These are phyloP conservation scores for Macadamia integrifolia DNA, from an alignment of 164 flowering plant genomes.

Conservation along the genomic window DNA sequence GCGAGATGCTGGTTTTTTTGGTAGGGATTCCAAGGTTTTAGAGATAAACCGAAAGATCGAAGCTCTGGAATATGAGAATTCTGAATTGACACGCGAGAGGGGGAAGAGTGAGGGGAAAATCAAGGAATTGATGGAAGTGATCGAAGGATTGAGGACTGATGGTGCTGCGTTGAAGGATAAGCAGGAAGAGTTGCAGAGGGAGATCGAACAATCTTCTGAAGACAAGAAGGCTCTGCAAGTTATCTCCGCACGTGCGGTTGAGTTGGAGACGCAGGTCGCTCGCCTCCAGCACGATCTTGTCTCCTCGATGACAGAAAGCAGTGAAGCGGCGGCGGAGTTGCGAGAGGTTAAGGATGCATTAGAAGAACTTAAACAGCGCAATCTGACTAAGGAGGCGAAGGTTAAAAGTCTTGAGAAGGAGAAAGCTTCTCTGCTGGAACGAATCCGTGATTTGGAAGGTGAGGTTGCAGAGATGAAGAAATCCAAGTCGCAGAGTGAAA, in stretches of 20 bases:
- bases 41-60: conserved; percentile 33
- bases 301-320: conserved; percentile 31
- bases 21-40: conserved; percentile 10
- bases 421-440: conserved; percentile 18
- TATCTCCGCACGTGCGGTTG: conserved; percentile 39
- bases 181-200: conserved; percentile 19
- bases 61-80: conserved; percentile 39
- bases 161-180: conserved; percentile 26
- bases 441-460: background rate
- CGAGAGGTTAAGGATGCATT: conserved; percentile 21
- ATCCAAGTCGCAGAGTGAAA: conserved; percentile 13
- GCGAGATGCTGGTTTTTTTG: conserved; percentile 16
- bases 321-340: conserved; percentile 35
- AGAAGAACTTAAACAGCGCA: conserved; percentile 18
- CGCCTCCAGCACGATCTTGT: conserved; percentile 63
- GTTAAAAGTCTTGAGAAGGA: conserved; percentile 34
- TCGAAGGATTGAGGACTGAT: conserved; percentile 30
- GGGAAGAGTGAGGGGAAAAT: conserved; percentile 24
- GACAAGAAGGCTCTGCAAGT: conserved; percentile 34
- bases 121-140: conserved; percentile 26
- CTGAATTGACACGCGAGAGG: conserved; percentile 21
- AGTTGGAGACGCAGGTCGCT: conserved; percentile 59
- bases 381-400: conserved; percentile 27
- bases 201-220: conserved; percentile 23
- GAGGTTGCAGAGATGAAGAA: conserved; percentile 15